Evolutionary conservation across 768 basidiomycete species (phyloP).

Genomic region (Tylopilus sp.): DNA sequence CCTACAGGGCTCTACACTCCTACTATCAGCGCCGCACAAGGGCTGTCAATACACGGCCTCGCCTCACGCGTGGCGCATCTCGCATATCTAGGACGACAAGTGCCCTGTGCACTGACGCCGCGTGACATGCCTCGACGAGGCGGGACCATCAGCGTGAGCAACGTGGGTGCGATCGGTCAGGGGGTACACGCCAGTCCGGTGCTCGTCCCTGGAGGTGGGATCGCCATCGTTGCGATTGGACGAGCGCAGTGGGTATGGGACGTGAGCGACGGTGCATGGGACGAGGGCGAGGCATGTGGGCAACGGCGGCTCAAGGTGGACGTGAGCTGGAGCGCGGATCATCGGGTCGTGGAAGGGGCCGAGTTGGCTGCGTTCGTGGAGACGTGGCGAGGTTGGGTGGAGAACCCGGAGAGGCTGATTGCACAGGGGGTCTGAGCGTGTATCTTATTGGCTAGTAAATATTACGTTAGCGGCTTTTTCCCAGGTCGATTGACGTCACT

Average conservation of each 20-base stretch:
- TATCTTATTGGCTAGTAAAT: too few species aligned
- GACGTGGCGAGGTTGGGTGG: constrained; percentile 77
- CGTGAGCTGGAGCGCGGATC: constrained; percentile 84
- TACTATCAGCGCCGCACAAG: constrained; percentile 55
- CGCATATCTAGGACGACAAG: constrained; percentile 61
- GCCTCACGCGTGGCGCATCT: constrained; percentile 60
- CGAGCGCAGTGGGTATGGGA: constrained; percentile 77
- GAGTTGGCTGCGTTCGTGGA: constrained; percentile 89
- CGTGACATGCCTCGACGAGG: constrained; percentile 73
- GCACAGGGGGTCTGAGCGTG: constrained; percentile 40
- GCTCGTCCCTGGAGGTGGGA: constrained; percentile 76
- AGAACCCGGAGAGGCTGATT: constrained; percentile 67
- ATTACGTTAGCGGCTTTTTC: too few species aligned
- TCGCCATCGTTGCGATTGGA: constrained; percentile 82
- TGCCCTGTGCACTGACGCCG: constrained; percentile 59
- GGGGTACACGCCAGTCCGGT: constrained; percentile 72
- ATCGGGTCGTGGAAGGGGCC: constrained; percentile 84
- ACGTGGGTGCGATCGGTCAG: constrained; percentile 76
- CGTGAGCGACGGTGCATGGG: constrained; percentile 43
- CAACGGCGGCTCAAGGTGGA: constrained; percentile 56
- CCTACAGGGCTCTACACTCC: constrained; percentile 84
- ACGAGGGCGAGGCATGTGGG: constrained; percentile 26
- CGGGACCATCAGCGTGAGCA: constrained; percentile 78
- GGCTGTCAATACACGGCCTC: constrained; percentile 55
- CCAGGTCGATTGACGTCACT: too few species aligned